Conservation (phyloP, 192 early-diverging fungal species). For the Mortierella claussenii region DNA sequence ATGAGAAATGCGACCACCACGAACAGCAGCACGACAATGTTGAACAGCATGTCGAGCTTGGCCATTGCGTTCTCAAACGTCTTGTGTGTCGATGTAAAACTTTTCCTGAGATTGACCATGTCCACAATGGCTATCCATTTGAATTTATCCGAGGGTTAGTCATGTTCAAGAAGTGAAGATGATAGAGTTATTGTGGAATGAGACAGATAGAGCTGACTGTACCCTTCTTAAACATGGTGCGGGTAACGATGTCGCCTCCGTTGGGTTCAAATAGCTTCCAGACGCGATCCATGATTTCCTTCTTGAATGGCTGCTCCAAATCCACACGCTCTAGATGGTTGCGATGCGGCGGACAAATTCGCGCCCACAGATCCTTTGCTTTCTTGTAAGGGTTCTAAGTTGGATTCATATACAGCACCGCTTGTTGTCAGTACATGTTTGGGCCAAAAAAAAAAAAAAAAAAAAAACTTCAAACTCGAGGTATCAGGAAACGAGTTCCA, state of each 20-base stretch:
- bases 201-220: background rate
- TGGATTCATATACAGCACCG: too few relatives aligned
- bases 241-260: slow-evolving; percentile 25
- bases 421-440: background rate
- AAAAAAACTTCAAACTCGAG: background rate
- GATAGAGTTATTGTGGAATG: background rate
- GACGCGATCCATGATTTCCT: slow-evolving; percentile 37
- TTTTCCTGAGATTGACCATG: slow-evolving; percentile 42
- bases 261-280: slow-evolving; percentile 38
- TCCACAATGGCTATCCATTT: slow-evolving; percentile 29
- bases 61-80: slow-evolving; percentile 50
- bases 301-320: slow-evolving; percentile 33
- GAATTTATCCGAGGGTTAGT: too few relatives aligned
- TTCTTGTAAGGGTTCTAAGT: slow-evolving; percentile 43
- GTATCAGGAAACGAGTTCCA: background rate
- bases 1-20: slow-evolving; percentile 36
- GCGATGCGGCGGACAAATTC: slow-evolving; percentile 36
- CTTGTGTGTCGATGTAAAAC: slow-evolving; percentile 43
- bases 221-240: slow-evolving; percentile 46
- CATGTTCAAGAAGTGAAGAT: too few relatives aligned
- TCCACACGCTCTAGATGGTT: slow-evolving; percentile 27
- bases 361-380: slow-evolving; percentile 33
- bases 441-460: background rate
- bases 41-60: slow-evolving; percentile 42
- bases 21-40: slow-evolving; percentile 20